Percentiles rank a stretch among this genome's conserved stretches.
Evolutionary conservation across 495 filamentous ascomycete species (phyloP).

Genomic region (Talaromyces liani): DNA sequence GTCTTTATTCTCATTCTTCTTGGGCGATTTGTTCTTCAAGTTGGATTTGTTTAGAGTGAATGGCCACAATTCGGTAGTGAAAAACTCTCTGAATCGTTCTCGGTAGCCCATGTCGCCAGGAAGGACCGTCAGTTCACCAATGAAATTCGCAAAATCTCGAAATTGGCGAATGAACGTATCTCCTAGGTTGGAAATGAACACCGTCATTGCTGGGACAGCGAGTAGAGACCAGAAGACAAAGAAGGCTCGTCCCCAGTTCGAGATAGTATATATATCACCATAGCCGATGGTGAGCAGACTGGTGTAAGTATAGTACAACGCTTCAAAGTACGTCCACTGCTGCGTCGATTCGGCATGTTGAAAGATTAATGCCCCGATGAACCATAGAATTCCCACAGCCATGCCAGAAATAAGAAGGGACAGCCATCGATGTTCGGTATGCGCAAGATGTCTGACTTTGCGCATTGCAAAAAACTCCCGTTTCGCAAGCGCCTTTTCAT

Average conservation of each 20-base stretch:
- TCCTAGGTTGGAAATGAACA: conserved; percentile 77
- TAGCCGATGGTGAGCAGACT: conserved; percentile 81
- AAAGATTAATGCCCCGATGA: conserved; percentile 72
- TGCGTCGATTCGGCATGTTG: conserved; percentile 40
- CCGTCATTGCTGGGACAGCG: conserved; percentile 73
- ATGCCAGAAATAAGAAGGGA: conserved; percentile 54
- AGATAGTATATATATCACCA: conserved; percentile 64
- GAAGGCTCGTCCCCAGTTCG: conserved; percentile 67
- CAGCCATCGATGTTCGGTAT: conserved; percentile 54
- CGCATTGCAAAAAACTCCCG: conserved; percentile 77
- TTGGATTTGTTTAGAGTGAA: conserved; percentile 9
- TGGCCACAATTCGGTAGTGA: conserved; percentile 1
- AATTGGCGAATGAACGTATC: conserved; percentile 58
- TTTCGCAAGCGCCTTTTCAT: conserved; percentile 53
- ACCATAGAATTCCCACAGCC: conserved; percentile 69
- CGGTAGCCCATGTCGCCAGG: conserved; percentile 49
- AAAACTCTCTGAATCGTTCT: conserved; percentile 15
- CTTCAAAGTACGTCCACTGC: conserved; percentile 71
- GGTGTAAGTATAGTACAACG: conserved; percentile 74
- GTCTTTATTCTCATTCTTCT: conserved; percentile 6
- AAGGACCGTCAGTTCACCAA: conserved; percentile 69
- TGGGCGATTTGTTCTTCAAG: conserved; percentile 6
- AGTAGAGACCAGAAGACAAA: conserved; percentile 59
- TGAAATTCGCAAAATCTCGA: conserved; percentile 57
- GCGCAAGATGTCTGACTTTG: conserved; percentile 55